Conservation (phyloP, 148 eudicot species). For the Camellia granthamiana region DNA sequence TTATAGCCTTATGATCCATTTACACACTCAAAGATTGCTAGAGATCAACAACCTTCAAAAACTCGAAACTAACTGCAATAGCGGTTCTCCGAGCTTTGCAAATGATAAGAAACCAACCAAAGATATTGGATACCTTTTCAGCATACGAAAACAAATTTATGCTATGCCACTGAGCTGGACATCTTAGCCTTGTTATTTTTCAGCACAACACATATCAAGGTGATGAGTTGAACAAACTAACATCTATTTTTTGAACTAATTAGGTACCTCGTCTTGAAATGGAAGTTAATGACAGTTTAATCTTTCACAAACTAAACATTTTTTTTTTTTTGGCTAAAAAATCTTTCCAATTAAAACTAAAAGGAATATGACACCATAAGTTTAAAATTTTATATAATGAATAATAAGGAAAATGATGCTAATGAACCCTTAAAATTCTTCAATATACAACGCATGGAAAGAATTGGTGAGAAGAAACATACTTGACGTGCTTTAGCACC, state of each 20-base stretch:
- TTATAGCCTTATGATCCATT: background rate
- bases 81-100: background rate
- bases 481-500: conserved; percentile 60
- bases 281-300: background rate
- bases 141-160: background rate
- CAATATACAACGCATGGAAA: background rate
- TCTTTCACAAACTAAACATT: background rate
- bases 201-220: background rate
- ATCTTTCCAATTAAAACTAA: background rate
- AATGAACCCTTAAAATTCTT: background rate
- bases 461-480: conserved; percentile 19
- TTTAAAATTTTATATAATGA: background rate
- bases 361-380: background rate
- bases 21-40: background rate
- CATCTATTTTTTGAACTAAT: background rate
- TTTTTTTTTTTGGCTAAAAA: background rate
- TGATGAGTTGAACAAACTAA: background rate
- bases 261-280: background rate
- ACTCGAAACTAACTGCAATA: background rate
- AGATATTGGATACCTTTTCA: background rate
- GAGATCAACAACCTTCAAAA: background rate
- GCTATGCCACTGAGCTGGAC: background rate
- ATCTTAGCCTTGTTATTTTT: background rate
- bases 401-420: background rate
- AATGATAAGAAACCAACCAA: background rate